phyloP scores from a whole-genome alignment of 805 yeast genomes.

The Wickerhamiella cacticola region DNA sequence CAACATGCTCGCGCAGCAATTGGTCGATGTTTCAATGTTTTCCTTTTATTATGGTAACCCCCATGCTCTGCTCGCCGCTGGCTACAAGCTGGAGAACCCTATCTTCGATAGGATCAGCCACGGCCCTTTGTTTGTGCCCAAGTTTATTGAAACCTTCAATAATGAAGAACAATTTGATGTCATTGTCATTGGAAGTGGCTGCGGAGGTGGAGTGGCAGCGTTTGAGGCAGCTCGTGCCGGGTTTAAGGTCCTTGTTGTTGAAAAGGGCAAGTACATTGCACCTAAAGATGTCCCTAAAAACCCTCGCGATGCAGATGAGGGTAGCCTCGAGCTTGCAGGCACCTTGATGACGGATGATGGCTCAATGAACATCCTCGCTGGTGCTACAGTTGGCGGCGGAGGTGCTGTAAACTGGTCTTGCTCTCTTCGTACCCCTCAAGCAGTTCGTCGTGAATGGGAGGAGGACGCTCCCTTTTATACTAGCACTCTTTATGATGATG shows the following conservation, averaged over 20 bases:
- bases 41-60: conserved; percentile 11
- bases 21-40: conserved; percentile 22
- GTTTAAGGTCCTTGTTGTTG: conserved; percentile 35
- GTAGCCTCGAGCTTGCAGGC: conserved; percentile 35
- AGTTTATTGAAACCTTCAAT: conserved; percentile 4
- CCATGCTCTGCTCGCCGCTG: conserved; percentile 5
- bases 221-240: conserved; percentile 36
- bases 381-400: conserved; percentile 47
- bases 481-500: conserved; percentile 33
- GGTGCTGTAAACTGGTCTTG: conserved; percentile 50
- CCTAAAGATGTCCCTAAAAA: conserved; percentile 30
- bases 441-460: conserved; percentile 42
- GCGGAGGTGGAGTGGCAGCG: conserved; percentile 44
- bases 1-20: conserved; percentile 30
- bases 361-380: conserved; percentile 35
- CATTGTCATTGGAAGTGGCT: conserved; percentile 41
- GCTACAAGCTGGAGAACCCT: conserved; percentile 12
- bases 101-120: conserved; percentile 4
- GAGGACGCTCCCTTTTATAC: conserved; percentile 38
- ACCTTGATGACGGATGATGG: conserved; percentile 30
- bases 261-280: conserved; percentile 38
- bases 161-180: conserved; percentile 28
- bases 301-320: conserved; percentile 31
- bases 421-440: conserved; percentile 38
- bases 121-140: conserved; percentile 5